phyloP scores from a whole-genome alignment of 768 basidiomycete genomes.

The Podaxis sp. region DNA sequence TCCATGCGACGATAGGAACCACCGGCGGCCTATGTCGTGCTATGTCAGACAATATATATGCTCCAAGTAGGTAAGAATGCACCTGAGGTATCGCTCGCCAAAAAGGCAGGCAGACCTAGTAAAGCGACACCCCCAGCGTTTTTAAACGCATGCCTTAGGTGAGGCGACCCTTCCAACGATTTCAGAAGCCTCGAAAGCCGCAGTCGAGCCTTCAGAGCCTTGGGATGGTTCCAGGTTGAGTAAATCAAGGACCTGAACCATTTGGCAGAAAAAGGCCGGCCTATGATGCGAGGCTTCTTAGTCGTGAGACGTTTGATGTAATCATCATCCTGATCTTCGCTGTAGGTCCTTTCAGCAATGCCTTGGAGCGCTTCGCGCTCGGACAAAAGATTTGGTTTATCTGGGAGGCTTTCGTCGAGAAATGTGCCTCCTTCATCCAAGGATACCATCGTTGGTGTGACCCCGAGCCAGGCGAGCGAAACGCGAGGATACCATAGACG shows the following conservation, averaged over 20 bases:
- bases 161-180: slow-evolving; percentile 36
- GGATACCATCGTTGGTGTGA: slow-evolving; percentile 29
- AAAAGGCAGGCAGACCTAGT: slow-evolving; percentile 42
- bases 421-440: slow-evolving; percentile 21
- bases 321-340: slow-evolving; percentile 8
- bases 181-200: slow-evolving; percentile 30
- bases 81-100: slow-evolving; percentile 36
- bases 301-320: background rate
- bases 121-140: slow-evolving; percentile 43
- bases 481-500: slow-evolving; percentile 42
- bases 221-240: slow-evolving; percentile 26
- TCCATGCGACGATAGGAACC: slow-evolving; percentile 38
- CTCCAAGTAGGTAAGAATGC: slow-evolving; percentile 6
- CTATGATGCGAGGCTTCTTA: slow-evolving; percentile 1
- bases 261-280: slow-evolving; percentile 12
- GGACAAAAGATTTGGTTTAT: slow-evolving; percentile 24
- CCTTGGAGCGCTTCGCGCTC: slow-evolving; percentile 32
- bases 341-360: slow-evolving; percentile 27
- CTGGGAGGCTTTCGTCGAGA: slow-evolving; percentile 19
- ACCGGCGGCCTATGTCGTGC: slow-evolving; percentile 28
- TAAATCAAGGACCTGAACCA: slow-evolving; percentile 17
- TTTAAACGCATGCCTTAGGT: slow-evolving; percentile 46
- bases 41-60: background rate
- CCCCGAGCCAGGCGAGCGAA: slow-evolving; percentile 42
- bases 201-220: slow-evolving; percentile 30